These are phyloP conservation scores for Colletotrichum navitas DNA, from an alignment of 2,329 filamentous ascomycete species.

Conservation along the genomic window DNA sequence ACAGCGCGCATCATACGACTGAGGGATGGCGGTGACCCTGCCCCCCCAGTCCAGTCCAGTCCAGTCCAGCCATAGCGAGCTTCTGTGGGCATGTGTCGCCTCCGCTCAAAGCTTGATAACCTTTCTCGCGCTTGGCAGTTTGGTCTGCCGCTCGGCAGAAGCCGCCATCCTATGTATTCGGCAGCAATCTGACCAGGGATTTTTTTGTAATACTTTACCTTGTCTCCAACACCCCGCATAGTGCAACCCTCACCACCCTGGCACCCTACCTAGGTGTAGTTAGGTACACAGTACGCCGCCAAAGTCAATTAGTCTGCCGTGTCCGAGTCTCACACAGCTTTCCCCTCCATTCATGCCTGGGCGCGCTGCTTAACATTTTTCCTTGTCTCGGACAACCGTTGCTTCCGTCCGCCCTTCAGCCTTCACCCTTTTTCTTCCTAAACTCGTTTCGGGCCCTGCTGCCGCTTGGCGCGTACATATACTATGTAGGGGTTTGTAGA, in stretches of 20 bases:
- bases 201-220: neutral
- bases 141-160: slow-evolving; percentile 21
- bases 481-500: slow-evolving; percentile 18
- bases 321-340: neutral
- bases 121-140: slow-evolving; percentile 30
- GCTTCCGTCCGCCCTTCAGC: neutral
- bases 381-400: neutral
- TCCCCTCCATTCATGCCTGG: neutral
- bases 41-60: too few relatives aligned
- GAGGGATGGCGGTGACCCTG: slow-evolving; percentile 15
- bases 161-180: neutral
- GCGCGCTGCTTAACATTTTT: neutral
- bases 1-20: too few relatives aligned
- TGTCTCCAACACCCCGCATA: slow-evolving; percentile 25
- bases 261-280: too few relatives aligned
- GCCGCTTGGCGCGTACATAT: neutral
- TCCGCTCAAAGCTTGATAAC: slow-evolving; percentile 35
- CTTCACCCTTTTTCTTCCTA: too few relatives aligned
- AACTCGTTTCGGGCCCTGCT: neutral
- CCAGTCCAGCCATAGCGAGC: slow-evolving; percentile 1
- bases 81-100: slow-evolving; percentile 19
- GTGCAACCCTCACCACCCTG: slow-evolving; percentile 4
- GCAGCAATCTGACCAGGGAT: neutral
- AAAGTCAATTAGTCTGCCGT: neutral
- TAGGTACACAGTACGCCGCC: too few relatives aligned